These are phyloP conservation scores for Iris macrosiphon DNA, from an alignment of 106 monocot species.

Conservation along the genomic window DNA sequence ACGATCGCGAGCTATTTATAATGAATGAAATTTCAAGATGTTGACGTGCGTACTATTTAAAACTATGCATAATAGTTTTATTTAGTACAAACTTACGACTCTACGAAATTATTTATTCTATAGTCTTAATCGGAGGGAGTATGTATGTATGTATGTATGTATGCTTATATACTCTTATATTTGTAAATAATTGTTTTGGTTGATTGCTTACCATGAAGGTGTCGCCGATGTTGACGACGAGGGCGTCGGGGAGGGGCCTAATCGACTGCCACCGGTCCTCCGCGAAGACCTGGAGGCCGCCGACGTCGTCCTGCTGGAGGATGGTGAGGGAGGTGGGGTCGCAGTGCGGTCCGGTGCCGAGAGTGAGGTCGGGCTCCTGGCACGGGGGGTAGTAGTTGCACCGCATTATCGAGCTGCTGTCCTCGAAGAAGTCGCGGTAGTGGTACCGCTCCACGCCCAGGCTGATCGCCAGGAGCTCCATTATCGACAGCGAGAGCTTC, in stretches of 20 bases:
- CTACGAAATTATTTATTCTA: no score
- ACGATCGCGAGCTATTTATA: no score
- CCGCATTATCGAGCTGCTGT: slow-evolving; percentile 54
- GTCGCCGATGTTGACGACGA: slow-evolving; percentile 73
- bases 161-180: no score
- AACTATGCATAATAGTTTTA: no score
- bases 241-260: slow-evolving; percentile 30
- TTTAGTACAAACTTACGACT: no score
- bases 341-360: slow-evolving; percentile 69
- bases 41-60: no score
- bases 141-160: no score
- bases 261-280: slow-evolving; percentile 33
- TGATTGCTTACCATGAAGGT: slow-evolving; percentile 72
- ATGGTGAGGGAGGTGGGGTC: slow-evolving; percentile 60
- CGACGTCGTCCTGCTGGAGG: slow-evolving; percentile 50
- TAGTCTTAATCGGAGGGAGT: no score
- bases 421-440: slow-evolving; percentile 69
- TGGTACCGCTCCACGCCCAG: slow-evolving; percentile 44
- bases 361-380: slow-evolving; percentile 56
- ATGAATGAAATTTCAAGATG: no score
- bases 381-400: slow-evolving; percentile 73
- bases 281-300: slow-evolving; percentile 50
- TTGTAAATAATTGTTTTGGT: no score
- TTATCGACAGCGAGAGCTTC: slow-evolving; percentile 41
- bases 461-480: slow-evolving; percentile 76